Base-by-base conservation (phyloP, 768 basidiomycete genomes). In the Xerocomus potaroensis region DNA sequence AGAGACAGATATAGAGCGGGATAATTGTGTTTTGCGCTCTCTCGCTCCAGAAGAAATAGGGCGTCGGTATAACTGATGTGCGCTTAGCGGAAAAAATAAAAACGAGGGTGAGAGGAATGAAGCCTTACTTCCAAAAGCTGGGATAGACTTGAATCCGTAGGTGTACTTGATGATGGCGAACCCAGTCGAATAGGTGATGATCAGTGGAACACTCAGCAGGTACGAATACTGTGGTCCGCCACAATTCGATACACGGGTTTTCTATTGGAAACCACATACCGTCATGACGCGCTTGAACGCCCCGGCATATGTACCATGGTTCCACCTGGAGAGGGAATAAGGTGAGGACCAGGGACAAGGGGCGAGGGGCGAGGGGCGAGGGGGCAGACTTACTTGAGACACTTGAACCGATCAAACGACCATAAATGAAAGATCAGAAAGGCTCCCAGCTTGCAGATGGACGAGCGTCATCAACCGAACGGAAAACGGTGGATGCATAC, bases 201-300 rank as follows among this genome's bases (percentile, higher is more conserved):
- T 67, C 27, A 83, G 57, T 1, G 88, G 88, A 51, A 90, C 59
- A 32, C 73, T 76, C 46, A 79, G 36, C 19, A 88, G 58, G 57
- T 90, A 90, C 2, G 84, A 78, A 62, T 89, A 90, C 86, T 90
- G n/a, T 5, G 15, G 24, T 5, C 40, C n/a, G 16, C 15, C 9
- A 29, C 34, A 1, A 19, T n/a, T n/a, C 8, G 34, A 8, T 19
- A 10, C 7, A 5, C 9, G 23, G 23, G 16, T 19, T 18, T 3
- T 2, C 14, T 1, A n/a, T 12, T 6, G 5, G 5, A 8, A 14
- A 33, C 14, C 8, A 63, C 79, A 45, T 49, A 89, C 87, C 30
- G 86, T 91, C 89, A 91, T 91, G 60, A 91, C 59, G 22, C 90
- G 79, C 64, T 88, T 91, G 69, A 91, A 91, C 3, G 84, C 76